A percentile compares a stretch with the other conserved stretches of the same genome.
Evolutionary conservation across 23 red algal species (phyloP).

Genomic region (Pyropia yezoensis): DNA sequence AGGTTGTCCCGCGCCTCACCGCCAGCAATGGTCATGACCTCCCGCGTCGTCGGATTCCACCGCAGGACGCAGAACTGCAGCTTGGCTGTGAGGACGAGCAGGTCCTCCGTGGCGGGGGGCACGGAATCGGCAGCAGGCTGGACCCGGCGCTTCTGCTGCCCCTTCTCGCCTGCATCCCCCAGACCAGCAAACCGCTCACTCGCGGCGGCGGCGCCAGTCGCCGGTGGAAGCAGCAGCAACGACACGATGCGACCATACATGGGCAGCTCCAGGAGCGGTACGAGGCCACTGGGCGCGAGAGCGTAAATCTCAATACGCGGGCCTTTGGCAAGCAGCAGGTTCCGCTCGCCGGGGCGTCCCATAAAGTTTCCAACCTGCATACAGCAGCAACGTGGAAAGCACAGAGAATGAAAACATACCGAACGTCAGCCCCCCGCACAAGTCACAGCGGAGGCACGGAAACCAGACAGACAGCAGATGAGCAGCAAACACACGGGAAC

Average conservation of each 20-base stretch:
- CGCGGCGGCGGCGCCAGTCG: background rate
- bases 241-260: slow-evolving; percentile 65
- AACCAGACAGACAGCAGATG: too few species aligned
- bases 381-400: background rate
- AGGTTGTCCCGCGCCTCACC: slow-evolving; percentile 65
- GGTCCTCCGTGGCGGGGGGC: slow-evolving; percentile 38
- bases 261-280: slow-evolving; percentile 54
- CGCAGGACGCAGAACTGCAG: slow-evolving; percentile 67
- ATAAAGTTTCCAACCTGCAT: slow-evolving; percentile 62
- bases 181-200: slow-evolving; percentile 8
- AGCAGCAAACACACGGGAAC: background rate
- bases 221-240: slow-evolving; percentile 48
- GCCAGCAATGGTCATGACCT: slow-evolving; percentile 54
- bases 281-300: slow-evolving; percentile 55
- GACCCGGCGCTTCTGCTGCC: background rate
- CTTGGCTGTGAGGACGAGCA: slow-evolving; percentile 83
- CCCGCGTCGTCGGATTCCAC: slow-evolving; percentile 44
- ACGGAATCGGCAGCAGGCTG: background rate
- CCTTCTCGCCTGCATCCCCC: background rate
- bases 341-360: slow-evolving; percentile 37
- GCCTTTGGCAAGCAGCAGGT: slow-evolving; percentile 63
- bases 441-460: background rate
- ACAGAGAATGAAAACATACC: background rate
- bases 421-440: background rate
- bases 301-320: slow-evolving; percentile 70